These are phyloP conservation scores for Fonsecaea erecta DNA, from an alignment of 2,329 filamentous ascomycete genomes.

Conservation along the genomic window DNA sequence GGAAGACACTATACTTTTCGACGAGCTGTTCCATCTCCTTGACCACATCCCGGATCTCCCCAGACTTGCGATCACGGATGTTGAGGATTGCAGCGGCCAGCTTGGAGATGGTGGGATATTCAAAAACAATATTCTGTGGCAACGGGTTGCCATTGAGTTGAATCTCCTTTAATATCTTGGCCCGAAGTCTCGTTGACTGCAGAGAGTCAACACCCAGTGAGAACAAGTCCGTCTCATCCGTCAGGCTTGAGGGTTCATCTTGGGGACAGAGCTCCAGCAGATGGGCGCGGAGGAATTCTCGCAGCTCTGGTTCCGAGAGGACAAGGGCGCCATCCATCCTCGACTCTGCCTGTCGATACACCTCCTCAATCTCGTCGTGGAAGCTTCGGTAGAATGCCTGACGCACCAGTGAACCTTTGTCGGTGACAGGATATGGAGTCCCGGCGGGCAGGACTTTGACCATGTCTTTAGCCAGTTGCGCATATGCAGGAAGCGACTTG, in stretches of 20 bases:
- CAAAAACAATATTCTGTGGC: slow-evolving; percentile 64
- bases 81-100: slow-evolving; percentile 45
- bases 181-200: slow-evolving; percentile 62
- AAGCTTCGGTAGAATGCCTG: slow-evolving; percentile 58
- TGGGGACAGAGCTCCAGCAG: slow-evolving; percentile 37
- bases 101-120: slow-evolving; percentile 56
- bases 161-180: slow-evolving; percentile 57
- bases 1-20: slow-evolving; percentile 45
- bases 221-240: slow-evolving; percentile 61
- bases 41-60: slow-evolving; percentile 43
- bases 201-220: slow-evolving; percentile 62
- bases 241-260: slow-evolving; percentile 37
- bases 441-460: slow-evolving; percentile 53
- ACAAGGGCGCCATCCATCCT: slow-evolving; percentile 35
- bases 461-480: slow-evolving; percentile 47
- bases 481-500: slow-evolving; percentile 56
- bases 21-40: slow-evolving; percentile 53
- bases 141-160: slow-evolving; percentile 55
- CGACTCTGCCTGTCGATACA: slow-evolving; percentile 44
- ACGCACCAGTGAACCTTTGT: slow-evolving; percentile 63
- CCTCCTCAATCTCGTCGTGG: slow-evolving; percentile 52
- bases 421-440: slow-evolving; percentile 56
- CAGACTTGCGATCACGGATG: slow-evolving; percentile 36
- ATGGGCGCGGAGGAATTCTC: slow-evolving; percentile 43
- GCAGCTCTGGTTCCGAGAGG: slow-evolving; percentile 41